Conservation (phyloP, 1,284 basidiomycete species). For the Taiwanofungus camphoratus region DNA sequence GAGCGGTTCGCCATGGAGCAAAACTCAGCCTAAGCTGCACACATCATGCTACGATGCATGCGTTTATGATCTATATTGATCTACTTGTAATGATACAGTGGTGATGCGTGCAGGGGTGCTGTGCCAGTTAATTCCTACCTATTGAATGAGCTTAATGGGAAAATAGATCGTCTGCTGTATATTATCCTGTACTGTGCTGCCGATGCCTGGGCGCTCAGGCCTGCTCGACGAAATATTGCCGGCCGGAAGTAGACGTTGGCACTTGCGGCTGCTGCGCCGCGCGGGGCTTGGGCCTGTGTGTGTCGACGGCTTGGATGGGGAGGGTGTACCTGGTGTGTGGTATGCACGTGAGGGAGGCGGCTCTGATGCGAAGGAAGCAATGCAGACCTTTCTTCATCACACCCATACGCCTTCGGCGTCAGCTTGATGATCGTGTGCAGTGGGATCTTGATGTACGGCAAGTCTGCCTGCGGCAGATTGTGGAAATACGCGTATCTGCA, state of each 20-base stretch:
- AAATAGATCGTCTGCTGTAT: not conserved
- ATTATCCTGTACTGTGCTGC: not conserved
- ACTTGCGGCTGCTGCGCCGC: constrained; percentile 16
- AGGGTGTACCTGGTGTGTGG: constrained; percentile 60
- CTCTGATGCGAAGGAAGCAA: no score
- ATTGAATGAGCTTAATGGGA: no score
- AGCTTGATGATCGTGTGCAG: constrained; percentile 98
- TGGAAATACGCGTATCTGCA: constrained; percentile 91
- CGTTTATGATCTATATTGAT: no score
- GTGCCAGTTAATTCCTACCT: no score
- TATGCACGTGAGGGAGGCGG: not conserved
- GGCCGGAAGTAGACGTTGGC: constrained; percentile 30
- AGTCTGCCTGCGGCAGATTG: constrained; percentile 85
- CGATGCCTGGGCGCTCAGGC: constrained; percentile 1
- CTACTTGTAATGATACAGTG: no score
- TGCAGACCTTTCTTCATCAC: constrained; percentile 97
- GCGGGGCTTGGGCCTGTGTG: constrained; percentile 84
- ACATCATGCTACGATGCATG: no score
- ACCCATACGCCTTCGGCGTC: constrained; percentile 97
- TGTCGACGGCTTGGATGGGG: constrained; percentile 89
- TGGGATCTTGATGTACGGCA: constrained; percentile 97
- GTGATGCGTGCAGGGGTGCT: no score
- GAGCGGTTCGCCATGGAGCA: constrained; percentile 19
- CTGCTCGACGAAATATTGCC: constrained; percentile 28
- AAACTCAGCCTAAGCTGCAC: not conserved